A percentile compares a stretch with the other conserved stretches of the same genome.
These are phyloP conservation scores for Oenanthe javanica DNA, from an alignment of 140 eudicot species.

Conservation along the genomic window DNA sequence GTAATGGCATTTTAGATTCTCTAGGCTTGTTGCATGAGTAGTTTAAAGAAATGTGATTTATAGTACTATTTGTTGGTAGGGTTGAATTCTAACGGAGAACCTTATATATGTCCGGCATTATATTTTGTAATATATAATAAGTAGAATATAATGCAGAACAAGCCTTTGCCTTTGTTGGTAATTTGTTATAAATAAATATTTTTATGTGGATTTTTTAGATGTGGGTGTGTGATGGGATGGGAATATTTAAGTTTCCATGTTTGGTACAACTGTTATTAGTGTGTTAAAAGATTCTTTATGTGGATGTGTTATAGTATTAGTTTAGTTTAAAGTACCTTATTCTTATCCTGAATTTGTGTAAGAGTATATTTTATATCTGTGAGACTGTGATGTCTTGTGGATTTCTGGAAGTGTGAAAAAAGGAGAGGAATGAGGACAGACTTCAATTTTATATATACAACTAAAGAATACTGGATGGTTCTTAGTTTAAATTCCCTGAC, in stretches of 20 bases:
- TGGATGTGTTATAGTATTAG: neutral
- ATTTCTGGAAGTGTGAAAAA: neutral
- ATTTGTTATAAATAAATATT: too few relatives aligned
- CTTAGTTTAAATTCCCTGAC: neutral
- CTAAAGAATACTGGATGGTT: neutral
- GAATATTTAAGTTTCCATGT: neutral
- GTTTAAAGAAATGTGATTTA: neutral
- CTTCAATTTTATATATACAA: neutral
- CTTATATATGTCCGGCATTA: too few relatives aligned
- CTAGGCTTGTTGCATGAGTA: neutral
- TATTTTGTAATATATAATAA: too few relatives aligned
- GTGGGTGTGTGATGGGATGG: neutral
- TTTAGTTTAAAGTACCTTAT: neutral
- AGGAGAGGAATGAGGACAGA: neutral
- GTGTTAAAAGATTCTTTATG: constrained; percentile 1
- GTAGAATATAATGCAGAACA: too few relatives aligned
- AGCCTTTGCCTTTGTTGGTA: too few relatives aligned
- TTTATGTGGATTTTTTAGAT: neutral
- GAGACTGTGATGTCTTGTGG: neutral
- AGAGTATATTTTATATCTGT: neutral
- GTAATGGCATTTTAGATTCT: neutral
- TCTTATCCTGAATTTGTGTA: neutral
- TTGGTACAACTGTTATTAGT: neutral
- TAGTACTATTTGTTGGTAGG: too few relatives aligned
- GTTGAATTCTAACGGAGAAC: too few relatives aligned